phyloP scores from a whole-genome alignment of 129 eudicot species.

The Helichrysum umbraculigerum region DNA sequence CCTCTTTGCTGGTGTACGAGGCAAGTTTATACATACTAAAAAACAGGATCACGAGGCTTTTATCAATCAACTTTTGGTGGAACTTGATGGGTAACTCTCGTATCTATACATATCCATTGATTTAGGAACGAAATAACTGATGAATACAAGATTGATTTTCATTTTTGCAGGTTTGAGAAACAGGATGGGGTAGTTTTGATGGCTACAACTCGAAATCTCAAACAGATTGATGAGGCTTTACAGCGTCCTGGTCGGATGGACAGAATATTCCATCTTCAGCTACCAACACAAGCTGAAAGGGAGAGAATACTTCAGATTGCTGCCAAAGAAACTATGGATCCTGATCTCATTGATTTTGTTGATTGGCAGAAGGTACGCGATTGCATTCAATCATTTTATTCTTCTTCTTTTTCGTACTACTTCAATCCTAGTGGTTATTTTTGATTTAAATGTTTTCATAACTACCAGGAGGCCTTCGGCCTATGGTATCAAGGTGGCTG shows the following conservation, averaged over 20 bases:
- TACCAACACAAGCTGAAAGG: conserved; percentile 78
- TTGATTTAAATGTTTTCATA: background rate
- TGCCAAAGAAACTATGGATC: conserved; percentile 89
- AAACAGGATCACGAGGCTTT: conserved; percentile 96
- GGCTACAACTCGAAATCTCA: conserved; percentile 83
- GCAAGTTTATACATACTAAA: conserved; percentile 73
- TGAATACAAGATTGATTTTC: background rate
- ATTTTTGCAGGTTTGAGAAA: conserved; percentile 77
- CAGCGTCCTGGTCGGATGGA: conserved; percentile 99
- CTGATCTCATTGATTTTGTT: conserved; percentile 67
- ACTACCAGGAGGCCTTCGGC: too few relatives aligned
- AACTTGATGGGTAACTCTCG: conserved; percentile 85
- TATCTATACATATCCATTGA: conserved; percentile 12
- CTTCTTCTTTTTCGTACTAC: background rate
- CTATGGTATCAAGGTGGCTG: too few relatives aligned
- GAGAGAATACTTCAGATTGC: conserved; percentile 67
- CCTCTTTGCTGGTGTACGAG: conserved; percentile 89
- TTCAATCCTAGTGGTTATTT: background rate
- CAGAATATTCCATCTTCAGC: conserved; percentile 85
- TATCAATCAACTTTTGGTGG: conserved; percentile 92
- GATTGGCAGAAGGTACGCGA: conserved; percentile 77
- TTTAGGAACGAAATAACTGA: background rate
- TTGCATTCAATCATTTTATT: conserved; percentile 13
- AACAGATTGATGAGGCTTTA: conserved; percentile 81
- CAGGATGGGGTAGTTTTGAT: conserved; percentile 96